These are phyloP conservation scores for Epichloe elymi DNA, from an alignment of 2,329 filamentous ascomycete genomes.

Conservation along the genomic window DNA sequence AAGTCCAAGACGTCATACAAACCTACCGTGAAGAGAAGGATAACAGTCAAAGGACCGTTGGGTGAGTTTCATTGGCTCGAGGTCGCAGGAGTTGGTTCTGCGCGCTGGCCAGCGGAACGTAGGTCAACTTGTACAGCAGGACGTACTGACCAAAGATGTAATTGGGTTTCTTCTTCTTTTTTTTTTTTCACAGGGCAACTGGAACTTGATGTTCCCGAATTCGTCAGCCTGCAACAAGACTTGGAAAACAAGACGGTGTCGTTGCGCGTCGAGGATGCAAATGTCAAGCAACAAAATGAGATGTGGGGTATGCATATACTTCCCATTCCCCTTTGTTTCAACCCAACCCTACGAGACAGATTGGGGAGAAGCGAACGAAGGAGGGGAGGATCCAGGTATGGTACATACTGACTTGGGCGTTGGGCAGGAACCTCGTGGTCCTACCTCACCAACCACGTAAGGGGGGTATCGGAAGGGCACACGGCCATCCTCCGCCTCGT, in stretches of 20 bases:
- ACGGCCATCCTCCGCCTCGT: conserved; percentile 85
- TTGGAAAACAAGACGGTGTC: conserved; percentile 46
- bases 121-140: too few relatives aligned
- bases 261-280: conserved; percentile 56
- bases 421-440: conserved; percentile 70
- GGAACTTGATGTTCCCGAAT: conserved; percentile 66
- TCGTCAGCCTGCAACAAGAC: conserved; percentile 60
- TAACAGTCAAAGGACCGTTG: conserved; percentile 70
- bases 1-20: conserved; percentile 46
- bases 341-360: background rate
- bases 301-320: conserved; percentile 70
- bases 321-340: background rate
- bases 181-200: conserved; percentile 45
- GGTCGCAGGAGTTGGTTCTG: background rate
- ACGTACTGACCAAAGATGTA: too few relatives aligned
- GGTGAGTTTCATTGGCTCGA: conserved; percentile 37
- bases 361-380: too few relatives aligned
- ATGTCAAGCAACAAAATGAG: conserved; percentile 63
- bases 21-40: conserved; percentile 48
- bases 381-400: background rate
- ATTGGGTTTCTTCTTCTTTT: background rate
- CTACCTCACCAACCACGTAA: conserved; percentile 79
- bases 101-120: background rate
- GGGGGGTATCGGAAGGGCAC: conserved; percentile 92
- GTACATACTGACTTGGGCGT: background rate